These are phyloP conservation scores for Candida xiaguanensis DNA, from an alignment of 805 yeast species.

Conservation along the genomic window DNA sequence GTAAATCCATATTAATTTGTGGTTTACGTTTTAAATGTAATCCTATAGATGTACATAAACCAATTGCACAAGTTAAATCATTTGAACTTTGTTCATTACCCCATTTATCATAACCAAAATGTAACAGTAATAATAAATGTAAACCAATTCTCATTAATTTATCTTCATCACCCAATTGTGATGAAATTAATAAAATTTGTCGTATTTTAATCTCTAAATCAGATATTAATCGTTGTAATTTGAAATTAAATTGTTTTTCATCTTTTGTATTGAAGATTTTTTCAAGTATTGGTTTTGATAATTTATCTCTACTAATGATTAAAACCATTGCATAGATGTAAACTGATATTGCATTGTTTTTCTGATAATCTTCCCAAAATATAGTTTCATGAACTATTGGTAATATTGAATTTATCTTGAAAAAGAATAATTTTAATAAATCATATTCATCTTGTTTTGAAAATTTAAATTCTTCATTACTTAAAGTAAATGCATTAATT, in stretches of 20 bases:
- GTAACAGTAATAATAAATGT: slow-evolving; percentile 21
- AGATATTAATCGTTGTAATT: slow-evolving; percentile 14
- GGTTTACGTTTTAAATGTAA: slow-evolving; percentile 22
- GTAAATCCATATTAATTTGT: slow-evolving; percentile 9
- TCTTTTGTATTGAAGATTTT: slow-evolving; percentile 13
- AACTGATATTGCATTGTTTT: slow-evolving; percentile 17
- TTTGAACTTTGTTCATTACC: slow-evolving; percentile 30
- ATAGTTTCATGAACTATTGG: slow-evolving; percentile 26
- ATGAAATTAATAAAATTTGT: slow-evolving; percentile 25
- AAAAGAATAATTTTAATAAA: slow-evolving; percentile 26
- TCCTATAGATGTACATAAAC: slow-evolving; percentile 21
- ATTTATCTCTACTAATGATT: slow-evolving; percentile 23
- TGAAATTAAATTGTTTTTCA: not conserved
- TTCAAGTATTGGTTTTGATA: slow-evolving; percentile 23
- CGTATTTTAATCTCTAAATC: slow-evolving; percentile 30
- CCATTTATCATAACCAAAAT: slow-evolving; percentile 21
- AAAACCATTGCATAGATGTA: slow-evolving; percentile 25
- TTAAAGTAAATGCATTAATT: slow-evolving; percentile 30
- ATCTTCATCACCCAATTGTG: slow-evolving; percentile 31
- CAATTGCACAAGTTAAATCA: slow-evolving; percentile 27
- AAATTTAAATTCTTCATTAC: slow-evolving; percentile 20
- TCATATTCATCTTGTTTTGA: slow-evolving; percentile 15
- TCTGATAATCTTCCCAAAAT: slow-evolving; percentile 26
- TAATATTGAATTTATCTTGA: slow-evolving; percentile 28
- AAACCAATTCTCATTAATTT: slow-evolving; percentile 20